Conservation (phyloP, 306 rosid species). For the Malus sieversii region DNA sequence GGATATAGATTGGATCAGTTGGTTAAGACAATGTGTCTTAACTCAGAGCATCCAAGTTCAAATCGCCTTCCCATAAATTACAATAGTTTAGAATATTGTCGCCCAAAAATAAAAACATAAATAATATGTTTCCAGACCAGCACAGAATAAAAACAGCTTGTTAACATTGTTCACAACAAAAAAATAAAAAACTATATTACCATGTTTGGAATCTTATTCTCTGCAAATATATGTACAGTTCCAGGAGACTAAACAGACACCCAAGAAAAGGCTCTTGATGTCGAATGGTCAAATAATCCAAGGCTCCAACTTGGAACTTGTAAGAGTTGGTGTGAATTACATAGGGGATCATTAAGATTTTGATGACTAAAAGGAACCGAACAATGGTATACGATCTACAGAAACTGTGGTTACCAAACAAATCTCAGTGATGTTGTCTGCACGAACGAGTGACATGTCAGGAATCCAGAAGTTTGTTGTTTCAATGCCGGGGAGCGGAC, state of each 20-base stretch:
- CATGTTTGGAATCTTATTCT: background rate
- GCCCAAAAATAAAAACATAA: too few species aligned
- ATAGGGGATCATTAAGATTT: background rate
- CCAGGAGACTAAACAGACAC: background rate
- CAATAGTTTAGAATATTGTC: too few species aligned
- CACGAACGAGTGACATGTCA: slow-evolving; percentile 8
- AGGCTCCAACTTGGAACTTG: background rate
- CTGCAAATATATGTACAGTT: background rate
- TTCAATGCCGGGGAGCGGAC: slow-evolving; percentile 31
- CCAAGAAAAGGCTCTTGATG: background rate
- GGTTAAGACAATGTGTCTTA: too few species aligned
- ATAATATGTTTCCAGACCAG: too few species aligned
- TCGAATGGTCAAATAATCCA: background rate
- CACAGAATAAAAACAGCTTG: too few species aligned
- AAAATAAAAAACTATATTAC: too few species aligned
- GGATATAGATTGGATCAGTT: too few species aligned
- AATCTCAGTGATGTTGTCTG: slow-evolving; percentile 5
- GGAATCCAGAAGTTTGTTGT: slow-evolving; percentile 30
- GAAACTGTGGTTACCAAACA: background rate
- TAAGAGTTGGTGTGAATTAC: slow-evolving; percentile 10
- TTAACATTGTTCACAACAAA: too few species aligned
- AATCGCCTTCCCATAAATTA: too few species aligned
- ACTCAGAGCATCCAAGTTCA: too few species aligned
- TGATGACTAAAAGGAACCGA: background rate
- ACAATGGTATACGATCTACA: background rate